Evolutionary conservation across 345 rosid species (phyloP), one percentile per base, ranked within the genome.

Genomic region (Moricandia moricandioides): DNA sequence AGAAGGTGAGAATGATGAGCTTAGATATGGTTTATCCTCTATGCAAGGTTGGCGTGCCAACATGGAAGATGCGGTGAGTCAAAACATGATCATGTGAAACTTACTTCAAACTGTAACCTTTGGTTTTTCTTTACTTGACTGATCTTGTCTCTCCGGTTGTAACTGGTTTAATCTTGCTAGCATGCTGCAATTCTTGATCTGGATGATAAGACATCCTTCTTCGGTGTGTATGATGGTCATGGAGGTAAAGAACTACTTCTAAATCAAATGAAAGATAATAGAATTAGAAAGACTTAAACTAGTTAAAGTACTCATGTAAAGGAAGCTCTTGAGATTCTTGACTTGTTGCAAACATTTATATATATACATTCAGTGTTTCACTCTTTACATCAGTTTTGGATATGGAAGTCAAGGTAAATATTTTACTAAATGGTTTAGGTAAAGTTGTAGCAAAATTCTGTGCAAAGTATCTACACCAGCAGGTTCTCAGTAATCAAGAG

Each of bases 41-140:
- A 91, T 91, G 95, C 97, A 91, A 79, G 95, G 97, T 24, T 91
- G 97, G 97, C 92, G 92, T 10, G 82, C 91, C 39, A 84, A 89
- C 60, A 91, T 91, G 95, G 97, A 91, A 85, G 95, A 91, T 73
- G 93, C 97, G 35, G 97, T 91, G 66, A 86, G 94, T 85, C 64
- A 13, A 65, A 43, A 55, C 51, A 70, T 10, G 4, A 37, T 9
- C 29, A 27, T 27, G 3, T 27, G 29, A 27, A 27, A 27, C 29
- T 27, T n/a, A n/a, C 29, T 27, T 27, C 8, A 6, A 33, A 39
- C 47, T 11, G 47, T 31, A 43, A 65, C 51, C 55, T 45, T 43
- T 59, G 35, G 54, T 24, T 65, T 1, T 29, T 65, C 5, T 56
- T 56, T 10, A 4, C 17, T n/a, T 64, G 43, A 69, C 62, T 67